These are phyloP conservation scores for Penicillium antarcticum DNA, from an alignment of 495 filamentous ascomycete genomes.

Conservation along the genomic window DNA sequence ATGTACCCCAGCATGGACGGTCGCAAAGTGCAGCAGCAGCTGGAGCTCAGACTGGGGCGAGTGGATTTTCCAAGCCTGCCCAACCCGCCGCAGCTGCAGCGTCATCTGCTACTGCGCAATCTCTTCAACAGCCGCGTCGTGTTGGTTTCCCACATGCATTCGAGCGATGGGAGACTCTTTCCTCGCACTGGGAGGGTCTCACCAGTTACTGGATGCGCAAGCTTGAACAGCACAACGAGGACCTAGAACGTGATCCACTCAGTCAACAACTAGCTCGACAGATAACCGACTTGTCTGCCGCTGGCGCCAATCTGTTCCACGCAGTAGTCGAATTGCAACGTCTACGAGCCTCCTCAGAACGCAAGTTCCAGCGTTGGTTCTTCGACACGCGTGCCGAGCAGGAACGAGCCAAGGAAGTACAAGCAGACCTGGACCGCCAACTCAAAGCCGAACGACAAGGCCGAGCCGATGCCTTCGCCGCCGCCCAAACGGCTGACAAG, in stretches of 20 bases:
- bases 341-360: slow-evolving; percentile 90
- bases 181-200: slow-evolving; percentile 96
- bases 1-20: slow-evolving; percentile 19
- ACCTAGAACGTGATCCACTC: slow-evolving; percentile 75
- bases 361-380: slow-evolving; percentile 99
- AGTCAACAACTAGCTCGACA: slow-evolving; percentile 87
- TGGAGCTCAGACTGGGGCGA: slow-evolving; percentile 12
- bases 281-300: slow-evolving; percentile 91
- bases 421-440: slow-evolving; percentile 70
- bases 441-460: slow-evolving; percentile 70
- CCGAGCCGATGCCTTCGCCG: slow-evolving; percentile 60
- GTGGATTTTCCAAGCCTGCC: slow-evolving; percentile 15
- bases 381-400: slow-evolving; percentile 88
- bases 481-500: slow-evolving; percentile 60
- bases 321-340: slow-evolving; percentile 95
- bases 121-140: slow-evolving; percentile 34
- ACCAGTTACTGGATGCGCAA: slow-evolving; percentile 96
- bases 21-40: slow-evolving; percentile 27
- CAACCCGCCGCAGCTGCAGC: slow-evolving; percentile 28
- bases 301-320: slow-evolving; percentile 95
- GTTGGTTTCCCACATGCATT: slow-evolving; percentile 89
- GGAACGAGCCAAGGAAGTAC: slow-evolving; percentile 80
- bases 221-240: slow-evolving; percentile 82
- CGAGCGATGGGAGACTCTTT: slow-evolving; percentile 93
- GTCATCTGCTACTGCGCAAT: slow-evolving; percentile 35